Percentiles rank a stretch among this genome's conserved stretches.
These are phyloP conservation scores for Chlamydomonas reinhardtii DNA, from an alignment of 163 green algal species.

Conservation along the genomic window DNA sequence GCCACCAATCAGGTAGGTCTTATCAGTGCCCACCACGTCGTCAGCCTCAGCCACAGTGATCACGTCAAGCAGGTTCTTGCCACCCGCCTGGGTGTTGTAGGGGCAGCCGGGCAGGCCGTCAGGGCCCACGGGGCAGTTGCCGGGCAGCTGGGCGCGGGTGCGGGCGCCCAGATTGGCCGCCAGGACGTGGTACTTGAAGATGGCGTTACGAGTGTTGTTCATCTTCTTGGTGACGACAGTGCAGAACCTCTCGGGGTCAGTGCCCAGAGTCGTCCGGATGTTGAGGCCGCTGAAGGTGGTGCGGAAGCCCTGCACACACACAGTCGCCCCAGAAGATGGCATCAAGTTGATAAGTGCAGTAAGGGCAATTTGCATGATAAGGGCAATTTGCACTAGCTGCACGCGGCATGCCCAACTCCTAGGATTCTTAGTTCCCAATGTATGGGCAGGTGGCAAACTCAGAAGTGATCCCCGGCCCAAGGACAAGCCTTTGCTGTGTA, in stretches of 20 bases:
- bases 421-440: too few species aligned
- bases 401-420: too few species aligned
- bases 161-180: not conserved
- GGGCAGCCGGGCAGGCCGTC: not conserved
- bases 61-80: slow-evolving; percentile 22
- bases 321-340: too few species aligned
- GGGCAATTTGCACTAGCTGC: too few species aligned
- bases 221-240: not conserved
- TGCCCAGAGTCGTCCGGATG: not conserved
- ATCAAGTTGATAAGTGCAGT: too few species aligned
- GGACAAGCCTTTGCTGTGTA: too few species aligned
- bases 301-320: slow-evolving; percentile 16
- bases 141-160: not conserved
- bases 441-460: too few species aligned
- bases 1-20: slow-evolving; percentile 16
- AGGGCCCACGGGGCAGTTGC: not conserved
- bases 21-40: not conserved
- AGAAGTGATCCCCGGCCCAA: too few species aligned
- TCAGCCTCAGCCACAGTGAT: not conserved
- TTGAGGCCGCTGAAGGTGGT: slow-evolving; percentile 1
- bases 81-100: slow-evolving; percentile 2
- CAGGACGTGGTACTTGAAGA: slow-evolving; percentile 26
- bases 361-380: too few species aligned
- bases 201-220: slow-evolving; percentile 1
- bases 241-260: slow-evolving; percentile 13